phyloP scores from a whole-genome alignment of 2,329 filamentous ascomycete species.

The Exophiala bonariae region DNA sequence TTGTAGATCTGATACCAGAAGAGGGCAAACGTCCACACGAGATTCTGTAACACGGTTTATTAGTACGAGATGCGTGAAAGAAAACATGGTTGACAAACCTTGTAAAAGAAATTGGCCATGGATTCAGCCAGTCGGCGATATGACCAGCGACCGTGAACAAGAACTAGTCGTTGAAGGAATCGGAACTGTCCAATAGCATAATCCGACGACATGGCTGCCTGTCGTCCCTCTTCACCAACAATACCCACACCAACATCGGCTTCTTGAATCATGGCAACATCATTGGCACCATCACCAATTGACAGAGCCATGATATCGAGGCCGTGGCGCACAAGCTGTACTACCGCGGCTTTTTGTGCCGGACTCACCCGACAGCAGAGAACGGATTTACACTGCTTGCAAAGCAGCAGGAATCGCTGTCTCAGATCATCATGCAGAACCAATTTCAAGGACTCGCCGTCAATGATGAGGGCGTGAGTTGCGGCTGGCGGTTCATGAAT shows the following conservation, averaged over 20 bases:
- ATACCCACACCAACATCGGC: constrained; percentile 96
- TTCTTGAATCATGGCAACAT: constrained; percentile 97
- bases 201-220: constrained; percentile 94
- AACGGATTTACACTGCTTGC: constrained; percentile 95
- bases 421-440: constrained; percentile 79
- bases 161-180: constrained; percentile 77
- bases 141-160: constrained; percentile 95
- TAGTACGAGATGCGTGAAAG: neutral
- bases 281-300: constrained; percentile 91
- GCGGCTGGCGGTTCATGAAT: constrained; percentile 83
- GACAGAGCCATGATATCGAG: constrained; percentile 95
- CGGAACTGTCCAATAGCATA: constrained; percentile 95
- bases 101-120: constrained; percentile 99
- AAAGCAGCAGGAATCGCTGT: constrained; percentile 90
- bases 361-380: constrained; percentile 97
- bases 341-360: constrained; percentile 95
- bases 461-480: constrained; percentile 91
- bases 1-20: constrained; percentile 98
- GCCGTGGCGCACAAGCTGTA: constrained; percentile 90
- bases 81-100: constrained; percentile 50
- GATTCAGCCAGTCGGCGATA: constrained; percentile 90
- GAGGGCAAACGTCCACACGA: constrained; percentile 93
- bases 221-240: constrained; percentile 85
- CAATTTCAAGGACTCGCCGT: constrained; percentile 88
- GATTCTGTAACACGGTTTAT: constrained; percentile 62